Percentiles rank a stretch among this genome's conserved stretches.
Conservation (phyloP, 495 filamentous ascomycete genomes). For the Aspergillus haitiensis region DNA sequence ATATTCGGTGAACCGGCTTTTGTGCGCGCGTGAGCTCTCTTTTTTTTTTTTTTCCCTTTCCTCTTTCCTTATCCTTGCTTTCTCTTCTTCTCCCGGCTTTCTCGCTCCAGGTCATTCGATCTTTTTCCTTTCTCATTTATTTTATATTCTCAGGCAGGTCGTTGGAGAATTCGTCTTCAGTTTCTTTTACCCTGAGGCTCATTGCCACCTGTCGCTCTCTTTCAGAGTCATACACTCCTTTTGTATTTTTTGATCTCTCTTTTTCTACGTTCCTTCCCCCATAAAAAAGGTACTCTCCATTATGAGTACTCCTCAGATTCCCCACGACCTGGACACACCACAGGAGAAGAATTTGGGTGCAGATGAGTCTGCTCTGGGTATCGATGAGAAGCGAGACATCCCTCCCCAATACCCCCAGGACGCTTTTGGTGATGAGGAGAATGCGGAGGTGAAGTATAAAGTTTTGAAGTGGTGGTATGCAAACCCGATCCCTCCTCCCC, state of each 20-base stretch:
- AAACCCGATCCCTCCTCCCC: not conserved
- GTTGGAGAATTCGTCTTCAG: not conserved
- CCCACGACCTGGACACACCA: slow-evolving; percentile 16
- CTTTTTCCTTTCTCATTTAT: not conserved
- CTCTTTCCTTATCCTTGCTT: not conserved
- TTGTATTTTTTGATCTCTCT: not conserved
- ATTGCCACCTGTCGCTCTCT: not conserved
- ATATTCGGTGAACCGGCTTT: not conserved
- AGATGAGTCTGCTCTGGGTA: slow-evolving; percentile 13
- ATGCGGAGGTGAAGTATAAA: slow-evolving; percentile 45
- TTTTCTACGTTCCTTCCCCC: not conserved
- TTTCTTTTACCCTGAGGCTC: not conserved
- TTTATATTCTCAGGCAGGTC: not conserved
- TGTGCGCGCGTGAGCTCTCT: not conserved
- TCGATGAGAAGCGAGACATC: slow-evolving; percentile 27
- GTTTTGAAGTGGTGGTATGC: slow-evolving; percentile 45
- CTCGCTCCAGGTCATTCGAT: not conserved
- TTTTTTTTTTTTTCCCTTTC: not conserved
- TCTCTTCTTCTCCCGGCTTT: not conserved
- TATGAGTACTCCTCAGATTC: slow-evolving; percentile 19
- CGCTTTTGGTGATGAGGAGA: slow-evolving; percentile 45
- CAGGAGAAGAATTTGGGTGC: slow-evolving; percentile 12
- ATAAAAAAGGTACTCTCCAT: slow-evolving; percentile 1
- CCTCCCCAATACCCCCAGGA: slow-evolving; percentile 29
- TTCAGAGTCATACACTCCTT: not conserved